phyloP scores from a whole-genome alignment of 805 yeast species.

The Metschnikowia koreensis region DNA sequence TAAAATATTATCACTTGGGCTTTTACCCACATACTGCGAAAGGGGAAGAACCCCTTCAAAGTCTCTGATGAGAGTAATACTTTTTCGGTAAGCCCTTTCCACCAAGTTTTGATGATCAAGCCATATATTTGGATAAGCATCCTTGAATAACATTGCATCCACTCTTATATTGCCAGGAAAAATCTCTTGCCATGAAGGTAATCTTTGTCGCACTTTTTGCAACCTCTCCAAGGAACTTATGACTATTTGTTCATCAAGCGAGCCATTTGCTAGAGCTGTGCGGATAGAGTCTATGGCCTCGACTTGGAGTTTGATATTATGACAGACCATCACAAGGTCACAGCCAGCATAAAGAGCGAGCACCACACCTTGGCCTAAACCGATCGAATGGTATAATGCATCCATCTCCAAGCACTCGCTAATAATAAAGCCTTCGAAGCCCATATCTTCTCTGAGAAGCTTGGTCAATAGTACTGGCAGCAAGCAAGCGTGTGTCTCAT shows the following conservation, averaged over 20 bases:
- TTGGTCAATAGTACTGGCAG: conserved; percentile 52
- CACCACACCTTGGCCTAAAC: conserved; percentile 64
- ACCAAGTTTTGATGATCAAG: conserved; percentile 43
- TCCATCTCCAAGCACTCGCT: conserved; percentile 65
- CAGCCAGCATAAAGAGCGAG: conserved; percentile 64
- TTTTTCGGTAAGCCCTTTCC: conserved; percentile 45
- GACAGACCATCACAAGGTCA: conserved; percentile 62
- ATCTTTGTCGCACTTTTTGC: conserved; percentile 38
- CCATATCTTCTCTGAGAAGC: conserved; percentile 48
- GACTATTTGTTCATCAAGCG: conserved; percentile 43
- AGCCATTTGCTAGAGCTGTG: conserved; percentile 40
- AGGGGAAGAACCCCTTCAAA: conserved; percentile 51
- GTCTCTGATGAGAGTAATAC: conserved; percentile 56
- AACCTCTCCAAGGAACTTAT: conserved; percentile 42
- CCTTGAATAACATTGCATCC: conserved; percentile 25
- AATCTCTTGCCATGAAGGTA: conserved; percentile 46
- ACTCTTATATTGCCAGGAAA: conserved; percentile 35
- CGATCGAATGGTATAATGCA: conserved; percentile 59
- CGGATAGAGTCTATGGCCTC: conserved; percentile 50
- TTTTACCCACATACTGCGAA: conserved; percentile 33
- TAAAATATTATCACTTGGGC: conserved; percentile 29
- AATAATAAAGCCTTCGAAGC: conserved; percentile 55
- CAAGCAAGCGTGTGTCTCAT: conserved; percentile 62
- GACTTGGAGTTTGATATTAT: conserved; percentile 50
- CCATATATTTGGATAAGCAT: conserved; percentile 34